Evolutionary conservation across 345 rosid species (phyloP).

Genomic region (Sonneratia caseolaris): DNA sequence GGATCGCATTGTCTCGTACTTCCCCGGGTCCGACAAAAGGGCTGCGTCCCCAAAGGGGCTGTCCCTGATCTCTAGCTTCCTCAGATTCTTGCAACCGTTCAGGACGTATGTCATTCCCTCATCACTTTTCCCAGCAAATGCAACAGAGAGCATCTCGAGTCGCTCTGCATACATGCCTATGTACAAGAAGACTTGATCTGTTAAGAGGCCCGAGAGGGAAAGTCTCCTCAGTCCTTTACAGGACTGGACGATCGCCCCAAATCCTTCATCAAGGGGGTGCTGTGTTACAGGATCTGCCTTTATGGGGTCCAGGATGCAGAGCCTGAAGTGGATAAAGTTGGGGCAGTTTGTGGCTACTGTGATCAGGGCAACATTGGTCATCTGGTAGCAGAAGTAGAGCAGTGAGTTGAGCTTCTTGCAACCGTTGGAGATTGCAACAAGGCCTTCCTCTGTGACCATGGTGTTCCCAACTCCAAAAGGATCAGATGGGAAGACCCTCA

Average conservation of each 20-base stretch:
- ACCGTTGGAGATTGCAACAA: conserved; percentile 75
- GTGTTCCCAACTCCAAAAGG: conserved; percentile 42
- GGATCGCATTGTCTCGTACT: conserved; percentile 99
- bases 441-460: conserved; percentile 77
- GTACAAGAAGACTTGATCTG: conserved; percentile 75
- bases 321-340: conserved; percentile 70
- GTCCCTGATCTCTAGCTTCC: conserved; percentile 85
- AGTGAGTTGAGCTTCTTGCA: conserved; percentile 76
- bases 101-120: conserved; percentile 75
- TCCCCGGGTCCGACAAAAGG: conserved; percentile 66
- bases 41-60: conserved; percentile 81
- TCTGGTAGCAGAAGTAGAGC: conserved; percentile 88
- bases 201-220: conserved; percentile 68
- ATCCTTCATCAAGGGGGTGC: conserved; percentile 86
- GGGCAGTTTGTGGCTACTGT: conserved; percentile 77
- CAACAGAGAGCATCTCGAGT: conserved; percentile 92
- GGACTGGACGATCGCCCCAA: conserved; percentile 80
- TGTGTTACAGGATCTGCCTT: conserved; percentile 63
- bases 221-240: conserved; percentile 65
- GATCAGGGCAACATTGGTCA: conserved; percentile 88
- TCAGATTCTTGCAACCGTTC: conserved; percentile 81
- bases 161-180: conserved; percentile 75
- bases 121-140: conserved; percentile 85
- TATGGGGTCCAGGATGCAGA: conserved; percentile 65
- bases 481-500: conserved; percentile 90